These are phyloP conservation scores for Solanum acaule DNA, from an alignment of 257 asterid genomes.

Conservation along the genomic window DNA sequence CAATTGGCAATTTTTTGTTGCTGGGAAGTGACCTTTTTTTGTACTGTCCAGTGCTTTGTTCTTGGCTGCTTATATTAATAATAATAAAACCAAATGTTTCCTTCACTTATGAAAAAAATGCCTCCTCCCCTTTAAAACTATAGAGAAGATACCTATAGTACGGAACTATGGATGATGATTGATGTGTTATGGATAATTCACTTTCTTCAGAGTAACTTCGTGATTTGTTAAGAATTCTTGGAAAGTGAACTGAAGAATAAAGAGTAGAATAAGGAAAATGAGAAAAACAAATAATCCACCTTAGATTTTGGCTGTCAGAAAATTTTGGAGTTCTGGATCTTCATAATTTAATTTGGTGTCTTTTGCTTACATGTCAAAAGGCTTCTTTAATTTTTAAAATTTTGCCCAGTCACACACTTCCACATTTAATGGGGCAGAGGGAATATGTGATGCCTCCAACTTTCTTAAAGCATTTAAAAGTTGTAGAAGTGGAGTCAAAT, in stretches of 20 bases:
- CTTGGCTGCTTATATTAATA: background rate
- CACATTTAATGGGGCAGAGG: background rate
- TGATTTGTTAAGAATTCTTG: background rate
- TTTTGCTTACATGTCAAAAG: background rate
- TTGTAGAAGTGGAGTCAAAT: background rate
- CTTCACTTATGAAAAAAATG: background rate
- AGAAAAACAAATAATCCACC: background rate
- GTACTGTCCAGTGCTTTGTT: background rate
- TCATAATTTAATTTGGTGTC: background rate
- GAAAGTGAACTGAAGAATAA: background rate
- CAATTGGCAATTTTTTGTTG: background rate
- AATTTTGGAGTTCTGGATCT: background rate
- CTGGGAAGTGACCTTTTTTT: background rate
- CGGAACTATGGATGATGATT: background rate
- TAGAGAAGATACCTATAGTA: background rate
- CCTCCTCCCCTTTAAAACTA: background rate
- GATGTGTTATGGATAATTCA: background rate
- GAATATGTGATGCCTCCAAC: background rate
- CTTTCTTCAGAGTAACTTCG: background rate
- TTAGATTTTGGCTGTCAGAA: background rate
- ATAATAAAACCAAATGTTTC: background rate
- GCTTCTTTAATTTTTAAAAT: background rate
- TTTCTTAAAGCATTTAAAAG: background rate
- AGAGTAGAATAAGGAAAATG: background rate
- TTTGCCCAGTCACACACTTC: background rate